phyloP scores from a whole-genome alignment of 768 basidiomycete species.

The Leccinum obscurum region DNA sequence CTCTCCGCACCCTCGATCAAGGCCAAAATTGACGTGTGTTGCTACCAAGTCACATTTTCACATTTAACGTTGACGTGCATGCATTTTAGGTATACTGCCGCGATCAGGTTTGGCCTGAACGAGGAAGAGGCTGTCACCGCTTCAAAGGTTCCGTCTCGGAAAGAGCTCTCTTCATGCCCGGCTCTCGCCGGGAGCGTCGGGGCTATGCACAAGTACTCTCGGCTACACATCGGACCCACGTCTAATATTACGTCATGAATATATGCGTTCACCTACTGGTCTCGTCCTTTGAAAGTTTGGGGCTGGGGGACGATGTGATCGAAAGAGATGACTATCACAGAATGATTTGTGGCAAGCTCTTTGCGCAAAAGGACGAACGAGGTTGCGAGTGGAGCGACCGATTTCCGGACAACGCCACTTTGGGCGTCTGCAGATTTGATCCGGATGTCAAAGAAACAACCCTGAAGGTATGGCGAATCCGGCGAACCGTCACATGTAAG shows the following conservation, averaged over 20 bases:
- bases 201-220: constrained; percentile 15
- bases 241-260: constrained; percentile 17
- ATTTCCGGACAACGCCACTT: constrained; percentile 4
- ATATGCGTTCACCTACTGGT: background rate
- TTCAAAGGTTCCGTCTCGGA: constrained; percentile 6
- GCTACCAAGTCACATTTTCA: background rate
- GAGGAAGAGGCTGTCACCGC: constrained; percentile 4
- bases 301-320: constrained; percentile 2
- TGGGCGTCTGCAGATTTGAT: constrained; percentile 11
- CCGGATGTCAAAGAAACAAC: constrained; percentile 12
- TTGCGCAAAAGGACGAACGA: background rate
- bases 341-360: background rate
- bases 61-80: constrained; percentile 1
- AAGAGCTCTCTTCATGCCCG: background rate
- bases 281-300: background rate
- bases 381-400: background rate
- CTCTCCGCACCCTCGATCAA: background rate
- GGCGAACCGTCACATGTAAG: background rate
- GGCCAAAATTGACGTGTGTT: background rate
- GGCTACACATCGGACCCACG: constrained; percentile 7
- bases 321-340: background rate
- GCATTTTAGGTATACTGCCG: background rate
- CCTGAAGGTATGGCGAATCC: constrained; percentile 22
- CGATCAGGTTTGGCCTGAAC: background rate
- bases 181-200: background rate